These are phyloP conservation scores for Calendula officinalis DNA, from an alignment of 129 eudicot species.

Conservation along the genomic window DNA sequence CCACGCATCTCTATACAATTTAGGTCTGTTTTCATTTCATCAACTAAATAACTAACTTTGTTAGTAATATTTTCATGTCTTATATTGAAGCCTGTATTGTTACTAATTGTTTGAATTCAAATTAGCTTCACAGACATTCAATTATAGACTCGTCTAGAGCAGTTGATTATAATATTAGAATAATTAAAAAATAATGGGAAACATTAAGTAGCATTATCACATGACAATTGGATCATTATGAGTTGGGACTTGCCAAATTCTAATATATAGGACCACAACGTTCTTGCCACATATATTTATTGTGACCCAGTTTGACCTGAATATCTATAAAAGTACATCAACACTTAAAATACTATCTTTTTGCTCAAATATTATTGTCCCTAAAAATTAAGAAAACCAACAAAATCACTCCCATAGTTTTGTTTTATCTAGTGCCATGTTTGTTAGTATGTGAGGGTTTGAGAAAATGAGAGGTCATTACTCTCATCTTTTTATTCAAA, in stretches of 20 bases:
- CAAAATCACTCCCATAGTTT: constrained; percentile 8
- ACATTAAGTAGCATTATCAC: constrained; percentile 20
- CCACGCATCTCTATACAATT: no score
- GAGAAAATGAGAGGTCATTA: constrained; percentile 12
- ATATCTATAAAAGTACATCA: constrained; percentile 12
- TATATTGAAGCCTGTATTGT: no score
- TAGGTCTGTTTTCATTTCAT: no score
- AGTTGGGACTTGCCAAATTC: constrained; percentile 20
- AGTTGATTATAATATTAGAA: no score
- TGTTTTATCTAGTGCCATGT: constrained; percentile 2
- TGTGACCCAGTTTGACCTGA: constrained; percentile 15
- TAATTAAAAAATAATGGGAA: background rate
- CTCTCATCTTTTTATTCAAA: constrained; percentile 7
- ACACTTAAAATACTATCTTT: constrained; percentile 4
- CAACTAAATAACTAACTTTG: no score
- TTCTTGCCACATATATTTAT: constrained; percentile 14
- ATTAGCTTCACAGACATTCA: no score
- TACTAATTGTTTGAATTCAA: no score
- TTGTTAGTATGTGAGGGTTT: constrained; percentile 10
- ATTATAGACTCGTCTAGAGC: no score
- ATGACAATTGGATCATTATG: constrained; percentile 8
- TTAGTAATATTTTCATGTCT: no score
- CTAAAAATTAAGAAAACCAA: background rate
- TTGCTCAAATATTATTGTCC: constrained; percentile 1
- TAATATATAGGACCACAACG: constrained; percentile 20